Evolutionary conservation across 805 yeast genomes (phyloP), one percentile per base, ranked within the genome.

Genomic region (Metschnikowia cerradonensis): DNA sequence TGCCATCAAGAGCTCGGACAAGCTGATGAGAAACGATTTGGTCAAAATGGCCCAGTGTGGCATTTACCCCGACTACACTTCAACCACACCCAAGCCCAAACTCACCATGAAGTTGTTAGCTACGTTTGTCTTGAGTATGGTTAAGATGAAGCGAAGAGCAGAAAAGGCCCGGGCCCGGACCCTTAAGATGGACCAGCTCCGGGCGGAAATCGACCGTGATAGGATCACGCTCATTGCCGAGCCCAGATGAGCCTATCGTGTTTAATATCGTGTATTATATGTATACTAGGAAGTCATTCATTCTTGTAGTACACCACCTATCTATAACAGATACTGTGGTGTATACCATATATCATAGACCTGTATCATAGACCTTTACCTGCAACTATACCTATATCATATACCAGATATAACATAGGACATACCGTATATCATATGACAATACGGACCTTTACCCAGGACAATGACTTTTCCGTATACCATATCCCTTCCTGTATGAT

Each of bases 71-170:
- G 70, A 66, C 61, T 47, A 47, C 60, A 8, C 4, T n/a, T 31
- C 4, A 48, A 52, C 6, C 55, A 58, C 48, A 52, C 51, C 22
- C 22, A 57, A 56, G 17, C 51, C 51, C 2, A 64, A 60, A 49
- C 45, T 66, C 39, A 64, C 71, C 2, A 64, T 73, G 49, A 61
- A 61, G 47, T 64, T 54, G 14, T 53, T 73, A 51, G 77, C 78
- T 3, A 63, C 58, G 41, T 64, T 70, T 51, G 77, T 73, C 7
- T 60, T 73, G 56, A 69, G 76, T 1, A 56, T 54, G 43, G 72
- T 73, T 1, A 61, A 70, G 44, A 56, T 73, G 17, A 67, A 59
- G 50, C 65, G 64, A 26, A 59, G 77, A 45, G 44, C 52, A 6
- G 65, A 64, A 41, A 60, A 61, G 53, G 60, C 70, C 3, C 64